These are phyloP conservation scores for Xylariaceae sp. DNA, from an alignment of 2,329 filamentous ascomycete genomes.

Conservation along the genomic window DNA sequence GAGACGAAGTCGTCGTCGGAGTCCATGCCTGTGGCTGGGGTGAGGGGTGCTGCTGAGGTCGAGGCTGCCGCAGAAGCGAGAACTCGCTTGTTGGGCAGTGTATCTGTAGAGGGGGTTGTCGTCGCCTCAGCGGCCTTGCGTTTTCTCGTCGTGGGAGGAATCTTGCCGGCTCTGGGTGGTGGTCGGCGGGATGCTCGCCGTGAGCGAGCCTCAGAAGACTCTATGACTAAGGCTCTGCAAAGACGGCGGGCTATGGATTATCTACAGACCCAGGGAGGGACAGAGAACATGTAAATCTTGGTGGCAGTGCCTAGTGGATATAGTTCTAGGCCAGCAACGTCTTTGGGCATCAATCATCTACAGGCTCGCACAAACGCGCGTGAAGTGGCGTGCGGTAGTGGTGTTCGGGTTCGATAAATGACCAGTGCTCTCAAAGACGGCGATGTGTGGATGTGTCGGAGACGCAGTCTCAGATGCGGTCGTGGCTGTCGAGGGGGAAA, in stretches of 20 bases:
- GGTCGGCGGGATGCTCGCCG: slow-evolving; percentile 22
- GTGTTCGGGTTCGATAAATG: too few relatives aligned
- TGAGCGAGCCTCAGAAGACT: slow-evolving; percentile 18
- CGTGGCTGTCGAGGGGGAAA: too few relatives aligned
- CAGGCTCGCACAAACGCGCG: too few relatives aligned
- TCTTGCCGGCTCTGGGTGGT: slow-evolving; percentile 41
- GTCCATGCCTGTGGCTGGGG: slow-evolving; percentile 73
- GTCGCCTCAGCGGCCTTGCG: slow-evolving; percentile 66
- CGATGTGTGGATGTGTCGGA: too few relatives aligned
- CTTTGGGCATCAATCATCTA: too few relatives aligned
- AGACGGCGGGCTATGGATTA: neutral
- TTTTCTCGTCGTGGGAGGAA: slow-evolving; percentile 59
- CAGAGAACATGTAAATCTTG: too few relatives aligned
- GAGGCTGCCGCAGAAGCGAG: slow-evolving; percentile 44
- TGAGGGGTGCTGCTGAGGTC: slow-evolving; percentile 49
- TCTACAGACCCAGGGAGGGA: too few relatives aligned
- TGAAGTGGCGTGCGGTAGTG: too few relatives aligned
- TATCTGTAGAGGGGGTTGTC: slow-evolving; percentile 45
- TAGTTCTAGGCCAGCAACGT: too few relatives aligned
- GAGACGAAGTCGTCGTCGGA: slow-evolving; percentile 95
- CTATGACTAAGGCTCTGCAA: slow-evolving; percentile 3
- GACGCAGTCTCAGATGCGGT: too few relatives aligned
- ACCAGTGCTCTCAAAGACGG: too few relatives aligned
- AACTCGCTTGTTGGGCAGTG: slow-evolving; percentile 51
- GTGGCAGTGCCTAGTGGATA: too few relatives aligned